Evolutionary conservation across 305 asterid species (phyloP).

Genomic region (Fraxinus greggii): DNA sequence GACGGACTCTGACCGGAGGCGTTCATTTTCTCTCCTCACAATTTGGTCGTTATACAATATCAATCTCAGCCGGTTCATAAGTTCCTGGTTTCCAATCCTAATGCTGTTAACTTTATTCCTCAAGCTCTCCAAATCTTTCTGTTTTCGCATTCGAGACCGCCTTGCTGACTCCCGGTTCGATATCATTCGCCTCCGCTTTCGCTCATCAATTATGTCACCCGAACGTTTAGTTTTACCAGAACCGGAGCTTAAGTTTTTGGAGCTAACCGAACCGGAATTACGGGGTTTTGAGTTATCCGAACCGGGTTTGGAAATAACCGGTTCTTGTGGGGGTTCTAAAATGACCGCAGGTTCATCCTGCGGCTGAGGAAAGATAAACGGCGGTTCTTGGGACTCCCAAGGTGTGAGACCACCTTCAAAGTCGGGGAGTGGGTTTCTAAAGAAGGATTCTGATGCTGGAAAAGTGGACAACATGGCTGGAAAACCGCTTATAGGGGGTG

Average conservation of each 20-base stretch:
- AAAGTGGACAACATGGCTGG: not conserved
- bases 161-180: conserved; percentile 29
- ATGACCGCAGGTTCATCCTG: not conserved
- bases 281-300: not conserved
- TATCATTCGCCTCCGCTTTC: conserved; percentile 19
- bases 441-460: not conserved
- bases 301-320: conserved; percentile 2
- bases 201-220: conserved; percentile 1
- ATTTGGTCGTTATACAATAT: conserved; percentile 27
- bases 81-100: conserved; percentile 11
- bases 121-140: conserved; percentile 20
- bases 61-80: conserved; percentile 21
- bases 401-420: conserved; percentile 7
- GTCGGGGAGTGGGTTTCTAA: not conserved
- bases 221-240: not conserved
- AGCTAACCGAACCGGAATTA: not conserved
- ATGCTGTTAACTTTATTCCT: conserved; percentile 7
- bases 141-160: conserved; percentile 24
- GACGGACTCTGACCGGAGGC: conserved; percentile 38
- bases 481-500: conserved; percentile 2
- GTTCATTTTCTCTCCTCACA: conserved; percentile 34
- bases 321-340: conserved; percentile 7
- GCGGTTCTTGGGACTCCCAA: conserved; percentile 11
- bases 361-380: not conserved
- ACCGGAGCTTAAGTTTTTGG: not conserved